Conservation (phyloP, 1,284 basidiomycete genomes). For the Pyrrhoderma noxium region DNA sequence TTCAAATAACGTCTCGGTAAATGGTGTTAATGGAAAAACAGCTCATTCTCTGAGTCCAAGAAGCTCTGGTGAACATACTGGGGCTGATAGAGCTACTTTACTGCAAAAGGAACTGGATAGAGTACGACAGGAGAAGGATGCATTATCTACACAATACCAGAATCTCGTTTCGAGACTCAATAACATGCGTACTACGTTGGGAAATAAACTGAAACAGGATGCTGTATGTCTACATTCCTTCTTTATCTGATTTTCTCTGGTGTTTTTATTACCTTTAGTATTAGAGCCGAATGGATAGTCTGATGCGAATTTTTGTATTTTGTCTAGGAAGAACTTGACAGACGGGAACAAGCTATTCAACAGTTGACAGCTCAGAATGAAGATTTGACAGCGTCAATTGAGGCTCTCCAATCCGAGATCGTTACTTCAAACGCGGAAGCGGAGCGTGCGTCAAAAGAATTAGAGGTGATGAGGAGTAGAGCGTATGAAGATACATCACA, state of each 20-base stretch:
- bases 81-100: conserved; percentile 5
- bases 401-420: conserved; percentile 74
- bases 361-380: conserved; percentile 71
- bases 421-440: conserved; percentile 67
- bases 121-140: conserved; percentile 72
- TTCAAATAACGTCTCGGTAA: conserved; percentile 10
- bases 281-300: no score
- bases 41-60: conserved; percentile 11
- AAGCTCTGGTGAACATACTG: conserved; percentile 11
- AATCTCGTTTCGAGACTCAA: conserved; percentile 85
- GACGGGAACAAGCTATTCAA: conserved; percentile 75
- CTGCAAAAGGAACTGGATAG: conserved; percentile 28
- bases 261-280: no score
- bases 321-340: conserved; percentile 95
- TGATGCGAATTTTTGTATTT: no score
- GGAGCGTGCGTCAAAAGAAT: conserved; percentile 59
- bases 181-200: conserved; percentile 87
- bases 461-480: conserved; percentile 57
- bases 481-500: conserved; percentile 57
- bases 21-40: conserved; percentile 15
- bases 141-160: conserved; percentile 78
- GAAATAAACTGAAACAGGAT: conserved; percentile 93
- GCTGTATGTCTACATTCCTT: conserved; percentile 59
- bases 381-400: conserved; percentile 59
- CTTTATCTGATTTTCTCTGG: background rate